Base-by-base conservation (phyloP, 1,284 basidiomycete species). In the Sphaerobolus stellatus region DNA sequence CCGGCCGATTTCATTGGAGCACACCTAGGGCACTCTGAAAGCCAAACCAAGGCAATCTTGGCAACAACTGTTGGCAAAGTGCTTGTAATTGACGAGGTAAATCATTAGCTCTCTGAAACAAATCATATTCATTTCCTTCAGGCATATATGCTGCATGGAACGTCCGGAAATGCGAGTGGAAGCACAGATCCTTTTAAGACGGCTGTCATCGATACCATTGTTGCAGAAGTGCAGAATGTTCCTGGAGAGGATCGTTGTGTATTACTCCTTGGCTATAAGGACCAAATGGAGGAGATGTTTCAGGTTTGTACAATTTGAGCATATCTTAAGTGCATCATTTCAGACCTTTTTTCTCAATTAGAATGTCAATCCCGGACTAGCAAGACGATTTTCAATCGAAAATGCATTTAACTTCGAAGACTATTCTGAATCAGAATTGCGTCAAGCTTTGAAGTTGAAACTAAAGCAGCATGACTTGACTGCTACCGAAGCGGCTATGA, bases 211-310 rank as follows among this genome's bases (percentile, higher is more conserved):
- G 85, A 87, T 58, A 86, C 86, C 1, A 80, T 87, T 50, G 85
- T 87, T 0, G 85, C 86, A 0, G 85, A 86, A 64, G 78, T 87
- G 7, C 86, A 88, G 61, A 84, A 76, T 51, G 75, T 75, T 1
- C 81, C 82, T 0, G 84, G 84, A 0, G 84, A 87, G 56, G 86
- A 87, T 61, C 76, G 84, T 3, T 86, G 83, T 54, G 82, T 87
- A 1, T 70, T 87, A 27, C 62, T 87, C 33, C 65, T 86, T 1
- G 84, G 86, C 11, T 88, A 88, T 63, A 79, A 81, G 56, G 71
- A 78, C 0, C 72, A 86, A 59, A 87, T 88, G 75, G 66, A 71
- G 29, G 80, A 84, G 22, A 87, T 87, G 85, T 87, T 88, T 62
- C 82, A 84, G 71, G 84, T 85, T 61, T 56, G 66, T 36, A 44